Conservation (phyloP, 352 stramenopile species). For the Pythium utonaiense region DNA sequence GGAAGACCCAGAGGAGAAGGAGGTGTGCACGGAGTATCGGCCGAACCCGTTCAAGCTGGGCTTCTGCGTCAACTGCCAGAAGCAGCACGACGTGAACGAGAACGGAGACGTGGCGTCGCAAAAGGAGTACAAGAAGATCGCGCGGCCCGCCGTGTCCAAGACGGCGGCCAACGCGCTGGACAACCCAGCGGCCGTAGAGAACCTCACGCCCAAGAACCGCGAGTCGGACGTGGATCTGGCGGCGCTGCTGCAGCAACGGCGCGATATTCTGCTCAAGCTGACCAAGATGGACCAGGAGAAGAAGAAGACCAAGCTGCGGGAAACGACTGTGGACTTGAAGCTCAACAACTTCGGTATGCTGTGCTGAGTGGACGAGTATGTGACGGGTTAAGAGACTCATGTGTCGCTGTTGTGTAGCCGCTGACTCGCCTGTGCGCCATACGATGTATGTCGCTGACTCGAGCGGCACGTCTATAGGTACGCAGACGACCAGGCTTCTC, state of each 20-base stretch:
- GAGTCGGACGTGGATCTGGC: slow-evolving; percentile 84
- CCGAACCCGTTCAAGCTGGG: slow-evolving; percentile 85
- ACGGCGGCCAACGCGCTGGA: slow-evolving; percentile 76
- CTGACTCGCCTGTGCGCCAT: slow-evolving; percentile 35
- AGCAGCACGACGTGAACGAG: slow-evolving; percentile 81
- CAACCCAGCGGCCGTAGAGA: slow-evolving; percentile 62
- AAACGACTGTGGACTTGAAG: slow-evolving; percentile 30
- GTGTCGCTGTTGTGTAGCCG: not conserved
- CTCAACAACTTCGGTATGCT: slow-evolving; percentile 41
- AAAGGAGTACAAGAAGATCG: slow-evolving; percentile 86
- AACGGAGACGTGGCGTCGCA: slow-evolving; percentile 55
- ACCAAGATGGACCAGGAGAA: slow-evolving; percentile 58
- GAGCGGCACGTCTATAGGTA: slow-evolving; percentile 34
- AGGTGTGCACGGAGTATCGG: slow-evolving; percentile 72
- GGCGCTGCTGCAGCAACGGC: slow-evolving; percentile 61
- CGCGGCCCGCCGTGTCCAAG: slow-evolving; percentile 62
- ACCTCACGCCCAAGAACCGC: slow-evolving; percentile 32
- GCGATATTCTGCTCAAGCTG: slow-evolving; percentile 75
- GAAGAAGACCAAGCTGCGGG: slow-evolving; percentile 39
- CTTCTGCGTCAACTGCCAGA: slow-evolving; percentile 89
- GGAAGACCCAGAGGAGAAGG: slow-evolving; percentile 80
- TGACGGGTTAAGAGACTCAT: not conserved
- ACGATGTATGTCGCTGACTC: slow-evolving; percentile 46
- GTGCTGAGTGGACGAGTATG: not conserved
- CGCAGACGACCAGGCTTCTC: not conserved